These are phyloP conservation scores for Talaromyces sp. DNA, from an alignment of 2,329 filamentous ascomycete species.

Conservation along the genomic window DNA sequence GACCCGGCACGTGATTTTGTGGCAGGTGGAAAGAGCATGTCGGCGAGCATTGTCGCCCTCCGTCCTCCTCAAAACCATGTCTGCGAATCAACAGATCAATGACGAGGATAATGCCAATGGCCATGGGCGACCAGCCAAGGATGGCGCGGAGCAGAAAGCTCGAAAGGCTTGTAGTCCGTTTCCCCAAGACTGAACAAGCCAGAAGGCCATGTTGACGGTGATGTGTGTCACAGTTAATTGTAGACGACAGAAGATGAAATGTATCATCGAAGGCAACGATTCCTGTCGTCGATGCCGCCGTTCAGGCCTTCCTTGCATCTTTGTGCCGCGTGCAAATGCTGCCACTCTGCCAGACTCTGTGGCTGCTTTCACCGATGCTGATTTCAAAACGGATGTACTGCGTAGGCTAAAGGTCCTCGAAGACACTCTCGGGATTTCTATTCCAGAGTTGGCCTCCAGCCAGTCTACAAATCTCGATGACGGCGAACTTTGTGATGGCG, in stretches of 20 bases:
- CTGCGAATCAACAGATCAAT: conserved; percentile 4
- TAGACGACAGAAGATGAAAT: conserved; percentile 12
- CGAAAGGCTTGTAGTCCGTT: conserved; percentile 12
- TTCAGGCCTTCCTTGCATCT: conserved; percentile 9
- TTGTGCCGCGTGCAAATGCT: conserved; percentile 12
- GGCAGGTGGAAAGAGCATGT: not conserved
- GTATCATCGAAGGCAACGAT: conserved; percentile 1
- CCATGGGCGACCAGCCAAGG: not conserved
- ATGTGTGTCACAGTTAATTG: conserved; percentile 7
- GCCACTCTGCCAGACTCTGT: conserved; percentile 5
- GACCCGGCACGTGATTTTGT: not conserved
- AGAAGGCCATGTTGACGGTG: not conserved
- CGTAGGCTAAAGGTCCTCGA: conserved; percentile 10
- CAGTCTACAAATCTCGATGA: not conserved
- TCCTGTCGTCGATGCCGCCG: conserved; percentile 10
- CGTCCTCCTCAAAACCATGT: conserved; percentile 1
- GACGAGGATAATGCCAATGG: not conserved
- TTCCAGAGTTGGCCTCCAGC: not conserved
- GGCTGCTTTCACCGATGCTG: not conserved
- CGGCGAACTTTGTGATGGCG: not conserved
- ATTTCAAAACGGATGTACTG: conserved; percentile 8
- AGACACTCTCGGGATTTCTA: conserved; percentile 3
- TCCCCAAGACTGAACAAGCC: not conserved
- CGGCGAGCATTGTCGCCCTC: not conserved
- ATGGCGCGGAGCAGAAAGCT: conserved; percentile 9